Evolutionary conservation across 495 filamentous ascomycete species (phyloP).

Genomic region (Xylaria castorea): DNA sequence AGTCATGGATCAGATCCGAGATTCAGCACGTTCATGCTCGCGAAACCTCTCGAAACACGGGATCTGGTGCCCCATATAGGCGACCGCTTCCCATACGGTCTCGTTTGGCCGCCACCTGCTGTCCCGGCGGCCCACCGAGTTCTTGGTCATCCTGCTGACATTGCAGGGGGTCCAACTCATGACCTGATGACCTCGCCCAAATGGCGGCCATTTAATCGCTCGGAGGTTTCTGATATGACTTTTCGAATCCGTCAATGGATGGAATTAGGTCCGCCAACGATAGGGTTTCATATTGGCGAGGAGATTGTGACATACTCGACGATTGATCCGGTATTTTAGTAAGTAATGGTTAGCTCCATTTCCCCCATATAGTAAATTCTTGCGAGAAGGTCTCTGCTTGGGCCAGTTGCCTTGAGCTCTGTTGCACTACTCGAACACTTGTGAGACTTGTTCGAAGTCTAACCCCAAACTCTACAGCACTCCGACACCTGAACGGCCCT

Average conservation of each 20-base stretch:
- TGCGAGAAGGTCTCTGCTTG: background rate
- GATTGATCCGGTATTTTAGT: constrained; percentile 69
- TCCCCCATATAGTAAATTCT: background rate
- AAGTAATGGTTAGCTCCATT: constrained; percentile 11
- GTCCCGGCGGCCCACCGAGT: constrained; percentile 69
- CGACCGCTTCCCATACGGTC: constrained; percentile 49
- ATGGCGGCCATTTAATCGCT: constrained; percentile 51
- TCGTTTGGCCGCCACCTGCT: constrained; percentile 75
- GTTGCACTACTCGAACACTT: background rate
- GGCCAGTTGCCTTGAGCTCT: background rate
- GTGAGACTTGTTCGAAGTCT: background rate
- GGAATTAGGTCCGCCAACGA: constrained; percentile 52
- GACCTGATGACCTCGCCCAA: constrained; percentile 47
- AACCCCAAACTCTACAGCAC: constrained; percentile 44
- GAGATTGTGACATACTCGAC: constrained; percentile 78
- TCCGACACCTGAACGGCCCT: constrained; percentile 79
- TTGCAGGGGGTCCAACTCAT: constrained; percentile 43
- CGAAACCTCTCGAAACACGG: constrained; percentile 48
- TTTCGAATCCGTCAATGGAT: constrained; percentile 81
- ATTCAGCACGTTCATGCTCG: constrained; percentile 52
- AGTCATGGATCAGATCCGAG: constrained; percentile 46
- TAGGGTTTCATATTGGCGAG: constrained; percentile 61
- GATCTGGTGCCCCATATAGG: constrained; percentile 27
- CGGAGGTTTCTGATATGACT: constrained; percentile 64
- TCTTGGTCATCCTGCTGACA: constrained; percentile 42